Base-by-base conservation (phyloP, 116 monocot genomes). In the Zostera marina region DNA sequence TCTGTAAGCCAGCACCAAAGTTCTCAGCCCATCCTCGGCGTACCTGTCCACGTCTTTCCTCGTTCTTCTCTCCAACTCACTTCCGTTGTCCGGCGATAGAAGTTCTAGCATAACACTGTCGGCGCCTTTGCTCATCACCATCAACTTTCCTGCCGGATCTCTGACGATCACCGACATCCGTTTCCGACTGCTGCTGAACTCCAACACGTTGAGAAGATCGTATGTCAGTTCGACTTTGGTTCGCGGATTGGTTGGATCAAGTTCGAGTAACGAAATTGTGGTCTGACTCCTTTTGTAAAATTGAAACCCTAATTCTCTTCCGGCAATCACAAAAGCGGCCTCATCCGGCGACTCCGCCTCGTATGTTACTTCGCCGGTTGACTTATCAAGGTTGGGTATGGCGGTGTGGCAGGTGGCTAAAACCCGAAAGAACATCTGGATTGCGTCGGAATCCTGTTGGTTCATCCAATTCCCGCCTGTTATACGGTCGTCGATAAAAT, bases 271-370 rank as follows among this genome's bases (percentile, higher is more conserved):
- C 19, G 81, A 78, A 44, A 92, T 87, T 22, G 52, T 64, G 42
- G 63, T 73, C 49, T 76, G 87, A 44, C 83, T 78, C 39, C 92
- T 81, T 58, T 77, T 56, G 38, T 74, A 87, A 66, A 92, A 87
- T 65, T 83, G 68, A 63, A 92, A 87, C 3, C 92, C 92, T 39
- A 87, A 40, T 61, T 87, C 87, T 43, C 77, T 67, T 12, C 87
- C 83, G 0, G 83, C 92, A 52, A 83, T 78, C 26, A 92, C 87
- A 70, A 87, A 84, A 21, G 81, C 79, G 8, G 80, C 81, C 66
- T 92, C 92, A 73, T 92, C 92, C 7, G 92, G 92, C 24, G 92
- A 92, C 63, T 87, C 92, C 21, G 87, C 92, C 70, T 92, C 81
- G 60, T 92, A 92, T 2, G 80, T 54, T 63, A 87, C 63, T 17